A percentile compares a stretch with the other conserved stretches of the same genome.
These are phyloP conservation scores for Arxiozyma heterogenica DNA, from an alignment of 1,139 yeast species.

Conservation along the genomic window DNA sequence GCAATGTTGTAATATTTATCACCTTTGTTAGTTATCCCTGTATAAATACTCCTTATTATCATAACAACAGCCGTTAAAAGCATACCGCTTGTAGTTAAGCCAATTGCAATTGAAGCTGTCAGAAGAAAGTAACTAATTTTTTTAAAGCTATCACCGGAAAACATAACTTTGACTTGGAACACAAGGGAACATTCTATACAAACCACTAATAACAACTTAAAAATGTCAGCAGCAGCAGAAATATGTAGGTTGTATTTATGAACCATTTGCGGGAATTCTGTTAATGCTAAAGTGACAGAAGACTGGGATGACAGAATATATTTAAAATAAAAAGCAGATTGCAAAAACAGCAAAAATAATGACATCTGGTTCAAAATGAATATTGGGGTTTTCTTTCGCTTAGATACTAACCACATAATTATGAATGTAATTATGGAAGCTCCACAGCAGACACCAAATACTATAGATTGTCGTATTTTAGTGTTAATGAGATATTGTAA, in stretches of 20 bases:
- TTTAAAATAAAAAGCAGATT: conserved; percentile 48
- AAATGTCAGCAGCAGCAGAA: conserved; percentile 50
- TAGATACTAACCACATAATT: conserved; percentile 37
- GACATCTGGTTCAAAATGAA: conserved; percentile 60
- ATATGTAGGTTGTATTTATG: conserved; percentile 33
- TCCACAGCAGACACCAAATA: conserved; percentile 38
- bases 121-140: conserved; percentile 37
- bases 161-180: conserved; percentile 63
- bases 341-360: conserved; percentile 45
- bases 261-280: conserved; percentile 38
- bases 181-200: conserved; percentile 57
- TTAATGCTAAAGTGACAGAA: conserved; percentile 41
- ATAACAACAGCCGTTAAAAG: conserved; percentile 42
- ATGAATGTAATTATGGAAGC: conserved; percentile 36
- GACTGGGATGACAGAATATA: conserved; percentile 47
- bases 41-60: conserved; percentile 29
- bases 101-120: conserved; percentile 36
- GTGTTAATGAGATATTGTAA: conserved; percentile 31
- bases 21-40: conserved; percentile 24
- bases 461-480: conserved; percentile 31
- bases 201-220: conserved; percentile 50
- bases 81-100: conserved; percentile 43
- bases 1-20: conserved; percentile 40
- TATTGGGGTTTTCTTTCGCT: conserved; percentile 51
- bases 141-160: conserved; percentile 43